Percentiles rank a stretch among this genome's conserved stretches.
Conservation (phyloP, 257 asterid genomes). For the Solanum ossicruentum region DNA sequence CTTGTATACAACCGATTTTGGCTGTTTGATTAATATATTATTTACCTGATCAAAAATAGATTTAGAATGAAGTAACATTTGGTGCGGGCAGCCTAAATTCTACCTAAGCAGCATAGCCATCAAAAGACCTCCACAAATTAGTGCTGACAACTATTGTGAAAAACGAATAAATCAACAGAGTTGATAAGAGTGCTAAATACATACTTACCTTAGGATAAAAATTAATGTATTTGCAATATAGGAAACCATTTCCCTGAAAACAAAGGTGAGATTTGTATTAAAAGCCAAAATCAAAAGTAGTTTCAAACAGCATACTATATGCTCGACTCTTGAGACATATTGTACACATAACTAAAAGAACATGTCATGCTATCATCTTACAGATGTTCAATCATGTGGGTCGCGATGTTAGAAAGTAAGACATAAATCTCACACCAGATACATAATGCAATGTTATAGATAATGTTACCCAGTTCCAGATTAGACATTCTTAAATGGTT, state of each 20-base stretch:
- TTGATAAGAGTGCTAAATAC: background rate
- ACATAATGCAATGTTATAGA: background rate
- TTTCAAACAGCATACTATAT: background rate
- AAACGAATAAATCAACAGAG: background rate
- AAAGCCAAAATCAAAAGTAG: background rate
- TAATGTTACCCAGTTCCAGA: background rate
- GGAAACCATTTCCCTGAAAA: slow-evolving; percentile 95
- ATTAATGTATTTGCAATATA: slow-evolving; percentile 90
- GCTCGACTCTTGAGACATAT: background rate
- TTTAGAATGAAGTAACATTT: background rate
- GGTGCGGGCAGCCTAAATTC: background rate
- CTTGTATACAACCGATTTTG: no score
- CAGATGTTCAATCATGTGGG: background rate
- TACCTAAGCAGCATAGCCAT: background rate
- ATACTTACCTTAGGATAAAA: slow-evolving; percentile 81
- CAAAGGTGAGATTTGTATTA: slow-evolving; percentile 14
- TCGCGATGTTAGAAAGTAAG: background rate
- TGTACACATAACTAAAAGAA: background rate
- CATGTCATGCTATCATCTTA: background rate
- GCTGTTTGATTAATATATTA: no score
- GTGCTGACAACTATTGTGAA: background rate
- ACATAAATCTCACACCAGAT: background rate
- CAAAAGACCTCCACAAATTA: background rate
- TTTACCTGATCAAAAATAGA: background rate
- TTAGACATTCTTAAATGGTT: background rate